Evolutionary conservation across 805 yeast genomes (phyloP).

Genomic region (Lachancea waltii): DNA sequence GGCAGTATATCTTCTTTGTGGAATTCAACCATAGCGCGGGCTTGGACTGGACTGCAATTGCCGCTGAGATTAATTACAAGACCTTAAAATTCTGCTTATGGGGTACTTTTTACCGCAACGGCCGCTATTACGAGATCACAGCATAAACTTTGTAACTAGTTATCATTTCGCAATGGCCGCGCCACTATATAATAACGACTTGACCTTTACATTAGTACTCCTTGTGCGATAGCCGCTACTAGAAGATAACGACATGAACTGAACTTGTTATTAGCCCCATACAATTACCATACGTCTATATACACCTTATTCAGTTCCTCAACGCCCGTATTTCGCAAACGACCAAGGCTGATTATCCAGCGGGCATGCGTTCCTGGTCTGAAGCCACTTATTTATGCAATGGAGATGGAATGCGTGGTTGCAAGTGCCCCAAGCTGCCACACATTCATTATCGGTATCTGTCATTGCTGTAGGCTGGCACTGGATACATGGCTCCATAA

Average conservation of each 20-base stretch:
- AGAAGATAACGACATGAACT: constrained; percentile 11
- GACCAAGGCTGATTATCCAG: constrained; percentile 91
- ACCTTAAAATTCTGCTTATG: constrained; percentile 50
- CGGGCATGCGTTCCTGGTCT: constrained; percentile 94
- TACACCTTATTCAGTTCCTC: constrained; percentile 8
- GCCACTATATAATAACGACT: no score
- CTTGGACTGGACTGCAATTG: constrained; percentile 32
- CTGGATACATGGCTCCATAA: constrained; percentile 97
- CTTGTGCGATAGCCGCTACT: constrained; percentile 40
- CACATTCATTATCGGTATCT: constrained; percentile 63
- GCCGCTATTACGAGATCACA: constrained; percentile 31
- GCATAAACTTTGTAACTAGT: no score
- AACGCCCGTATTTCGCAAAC: constrained; percentile 65
- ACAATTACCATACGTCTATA: background rate
- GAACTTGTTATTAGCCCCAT: background rate
- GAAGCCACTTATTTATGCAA: constrained; percentile 92
- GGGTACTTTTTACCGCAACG: constrained; percentile 50
- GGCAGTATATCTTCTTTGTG: constrained; percentile 81
- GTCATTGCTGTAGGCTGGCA: constrained; percentile 79
- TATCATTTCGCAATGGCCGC: no score
- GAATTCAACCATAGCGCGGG: constrained; percentile 42
- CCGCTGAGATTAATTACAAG: constrained; percentile 35
- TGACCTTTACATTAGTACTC: no score
- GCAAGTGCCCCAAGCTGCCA: constrained; percentile 96
- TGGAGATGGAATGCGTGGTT: constrained; percentile 98